These are phyloP conservation scores for Climacium dendroides DNA, from an alignment of 225 moss, liverwort and hornwort genomes.

Conservation along the genomic window DNA sequence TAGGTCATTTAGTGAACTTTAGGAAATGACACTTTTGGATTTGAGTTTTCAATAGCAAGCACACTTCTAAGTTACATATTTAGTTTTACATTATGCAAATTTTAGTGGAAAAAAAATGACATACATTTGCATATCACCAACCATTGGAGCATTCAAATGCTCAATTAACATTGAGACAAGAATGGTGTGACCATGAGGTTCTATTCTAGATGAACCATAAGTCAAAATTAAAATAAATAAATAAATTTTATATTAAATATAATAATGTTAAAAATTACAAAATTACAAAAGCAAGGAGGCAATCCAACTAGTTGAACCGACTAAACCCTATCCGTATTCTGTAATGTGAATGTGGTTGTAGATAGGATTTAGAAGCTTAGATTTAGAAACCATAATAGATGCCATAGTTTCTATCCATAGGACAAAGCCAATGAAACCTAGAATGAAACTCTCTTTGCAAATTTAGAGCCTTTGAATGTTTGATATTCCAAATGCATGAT, in stretches of 20 bases:
- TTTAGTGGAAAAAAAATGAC: neutral
- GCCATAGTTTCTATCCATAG: neutral
- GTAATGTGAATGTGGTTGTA: neutral
- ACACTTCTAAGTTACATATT: neutral
- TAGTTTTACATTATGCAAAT: neutral
- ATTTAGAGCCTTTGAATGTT: neutral
- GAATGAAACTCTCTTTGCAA: neutral
- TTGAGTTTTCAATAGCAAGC: neutral
- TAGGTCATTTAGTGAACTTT: neutral
- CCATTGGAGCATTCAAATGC: neutral
- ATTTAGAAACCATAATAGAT: neutral
- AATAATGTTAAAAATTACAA: too few relatives aligned
- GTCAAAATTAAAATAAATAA: too few relatives aligned
- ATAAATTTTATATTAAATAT: too few relatives aligned
- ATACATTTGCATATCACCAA: neutral
- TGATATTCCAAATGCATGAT: neutral
- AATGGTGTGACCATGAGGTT: rapidly evolving
- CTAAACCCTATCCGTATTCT: rapidly evolving
- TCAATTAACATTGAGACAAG: neutral
- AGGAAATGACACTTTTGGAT: neutral
- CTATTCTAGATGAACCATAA: too few relatives aligned
- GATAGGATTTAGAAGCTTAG: neutral
- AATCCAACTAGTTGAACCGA: too few relatives aligned
- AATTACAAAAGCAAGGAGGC: too few relatives aligned
- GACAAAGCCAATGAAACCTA: too few relatives aligned